A percentile compares a stretch with the other conserved stretches of the same genome.
Conservation (phyloP, 768 basidiomycete genomes). For the Austroboletus festivus region DNA sequence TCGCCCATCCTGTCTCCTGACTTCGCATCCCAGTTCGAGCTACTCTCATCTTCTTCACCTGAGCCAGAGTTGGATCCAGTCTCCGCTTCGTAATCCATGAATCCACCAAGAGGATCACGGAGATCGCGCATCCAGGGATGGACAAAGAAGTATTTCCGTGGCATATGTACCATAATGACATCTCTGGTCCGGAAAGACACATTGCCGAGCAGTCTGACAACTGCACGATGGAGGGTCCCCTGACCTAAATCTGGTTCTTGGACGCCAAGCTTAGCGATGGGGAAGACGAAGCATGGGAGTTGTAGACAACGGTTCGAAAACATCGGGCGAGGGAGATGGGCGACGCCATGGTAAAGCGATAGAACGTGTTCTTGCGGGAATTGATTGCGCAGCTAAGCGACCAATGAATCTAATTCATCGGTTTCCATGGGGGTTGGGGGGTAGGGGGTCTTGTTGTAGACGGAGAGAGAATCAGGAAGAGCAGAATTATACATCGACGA, state of each 20-base stretch:
- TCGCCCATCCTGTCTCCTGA: background rate
- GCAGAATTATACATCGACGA: background rate
- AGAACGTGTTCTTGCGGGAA: background rate
- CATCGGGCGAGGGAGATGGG: background rate
- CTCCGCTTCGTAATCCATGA: background rate
- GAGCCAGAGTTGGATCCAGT: background rate
- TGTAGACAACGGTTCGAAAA: conserved; percentile 1
- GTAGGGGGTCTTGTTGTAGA: background rate
- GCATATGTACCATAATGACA: background rate
- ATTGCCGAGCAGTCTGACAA: background rate
- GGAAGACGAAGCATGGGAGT: conserved; percentile 1
- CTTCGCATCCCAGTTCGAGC: background rate
- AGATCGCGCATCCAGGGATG: conserved; percentile 13
- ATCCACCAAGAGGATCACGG: background rate
- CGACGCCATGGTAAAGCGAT: background rate
- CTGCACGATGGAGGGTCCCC: background rate
- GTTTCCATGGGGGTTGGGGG: background rate
- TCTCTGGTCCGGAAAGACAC: conserved; percentile 1
- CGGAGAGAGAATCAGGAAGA: background rate
- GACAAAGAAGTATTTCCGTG: conserved; percentile 1
- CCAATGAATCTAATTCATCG: background rate
- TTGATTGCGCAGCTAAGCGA: background rate
- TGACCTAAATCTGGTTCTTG: background rate
- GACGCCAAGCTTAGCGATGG: background rate
- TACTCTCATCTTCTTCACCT: background rate